A percentile compares a stretch with the other conserved stretches of the same genome.
Conservation (phyloP, 371 early-diverging fungal genomes). For the Blakeslea trispora region DNA sequence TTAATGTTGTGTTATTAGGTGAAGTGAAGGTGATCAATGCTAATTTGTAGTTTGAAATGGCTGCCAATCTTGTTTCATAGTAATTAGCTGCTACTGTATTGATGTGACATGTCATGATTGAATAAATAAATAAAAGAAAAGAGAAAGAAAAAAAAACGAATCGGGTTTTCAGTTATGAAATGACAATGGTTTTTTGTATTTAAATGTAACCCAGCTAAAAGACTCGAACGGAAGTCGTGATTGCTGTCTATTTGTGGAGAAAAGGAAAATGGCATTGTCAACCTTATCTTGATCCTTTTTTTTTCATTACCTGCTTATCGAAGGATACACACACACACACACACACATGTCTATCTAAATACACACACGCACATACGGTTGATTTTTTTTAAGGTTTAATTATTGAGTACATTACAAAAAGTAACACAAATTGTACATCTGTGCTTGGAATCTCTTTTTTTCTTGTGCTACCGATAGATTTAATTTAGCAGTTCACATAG, state of each 20-base stretch:
- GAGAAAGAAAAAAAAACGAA: too few relatives aligned
- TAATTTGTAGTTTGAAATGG: conserved; percentile 35
- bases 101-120: neutral
- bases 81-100: neutral
- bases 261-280: conserved; percentile 3
- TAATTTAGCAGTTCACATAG: too few relatives aligned
- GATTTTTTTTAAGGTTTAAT: conserved; percentile 1
- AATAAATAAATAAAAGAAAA: neutral
- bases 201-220: too few relatives aligned
- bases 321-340: too few relatives aligned
- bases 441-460: neutral
- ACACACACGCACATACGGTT: too few relatives aligned
- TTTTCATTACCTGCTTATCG: too few relatives aligned
- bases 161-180: too few relatives aligned
- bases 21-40: conserved; percentile 28
- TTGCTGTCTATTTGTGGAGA: neutral
- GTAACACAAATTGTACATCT: neutral
- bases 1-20: conserved; percentile 20
- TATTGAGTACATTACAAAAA: neutral
- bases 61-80: conserved; percentile 18
- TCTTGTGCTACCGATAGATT: too few relatives aligned
- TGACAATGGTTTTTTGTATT: too few relatives aligned
- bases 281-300: too few relatives aligned
- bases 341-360: too few relatives aligned
- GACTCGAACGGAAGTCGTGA: neutral